Evolutionary conservation across 768 basidiomycete genomes (phyloP), one percentile per base, ranked within the genome.

Genomic region (Pleurotus eryngii): DNA sequence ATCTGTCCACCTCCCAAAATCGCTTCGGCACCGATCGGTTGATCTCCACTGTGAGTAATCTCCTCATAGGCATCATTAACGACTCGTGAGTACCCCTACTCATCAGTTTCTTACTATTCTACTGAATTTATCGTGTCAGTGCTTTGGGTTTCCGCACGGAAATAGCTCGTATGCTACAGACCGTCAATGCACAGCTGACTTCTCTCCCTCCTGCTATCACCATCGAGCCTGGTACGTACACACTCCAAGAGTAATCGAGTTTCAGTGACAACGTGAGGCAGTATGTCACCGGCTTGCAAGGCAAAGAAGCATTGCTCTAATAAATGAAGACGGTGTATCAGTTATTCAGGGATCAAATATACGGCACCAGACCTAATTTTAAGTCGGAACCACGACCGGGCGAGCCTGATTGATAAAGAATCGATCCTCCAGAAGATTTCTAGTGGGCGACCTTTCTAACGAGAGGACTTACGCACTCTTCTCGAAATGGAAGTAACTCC

Each of bases 1-100:
- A 61, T 1, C 59, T 46, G 5, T 70, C 71, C 3, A 5, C 53
- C 0, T 50, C 63, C 8, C 60, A 60, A 35, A 24, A 63, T 14
- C 67, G 74, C 1, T 74, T 79, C 20, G 78, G 78, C 1, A 76
- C 69, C 3, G 57, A 58, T 0, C 68, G 74, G 46, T 63, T 79
- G 14, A 67, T 74, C 15, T 50, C 60, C 0, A 70, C 66, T 22
- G 60, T 80, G 2, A 75, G 74, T 56, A 64, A 61, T 2, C 64
- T 74, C 7, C 66, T 80, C 6, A 67, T 73, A 8, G 58, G 67
- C 15, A 67, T 74, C 42, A 79, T 80, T 43, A 63, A 65, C 43
- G 60, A 67, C 18, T 61, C 60, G 70, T 72, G 56, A 12, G 63
- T 45, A 9, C 38, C 45, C 46, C 26, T 26, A 35, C 17, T n/a